Evolutionary conservation across 2,329 filamentous ascomycete species (phyloP).

Genomic region (Phaeosphaeria sp.): DNA sequence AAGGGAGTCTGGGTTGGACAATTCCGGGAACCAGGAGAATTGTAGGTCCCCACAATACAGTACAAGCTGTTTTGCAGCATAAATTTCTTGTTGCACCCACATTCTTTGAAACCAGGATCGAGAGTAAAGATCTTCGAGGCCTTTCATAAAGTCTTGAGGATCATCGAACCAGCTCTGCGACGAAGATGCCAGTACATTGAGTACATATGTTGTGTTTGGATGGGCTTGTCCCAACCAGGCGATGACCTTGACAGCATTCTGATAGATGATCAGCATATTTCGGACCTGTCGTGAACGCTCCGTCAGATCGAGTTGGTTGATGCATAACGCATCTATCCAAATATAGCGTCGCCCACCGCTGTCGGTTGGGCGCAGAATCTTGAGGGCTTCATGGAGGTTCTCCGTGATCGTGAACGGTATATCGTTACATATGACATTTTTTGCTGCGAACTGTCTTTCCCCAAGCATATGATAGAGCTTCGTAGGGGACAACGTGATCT

Average conservation of each 20-base stretch:
- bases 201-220: neutral
- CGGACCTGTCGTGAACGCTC: neutral
- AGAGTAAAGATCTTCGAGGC: neutral
- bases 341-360: neutral
- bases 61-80: neutral
- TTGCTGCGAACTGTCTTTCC: neutral
- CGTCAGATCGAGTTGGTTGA: neutral
- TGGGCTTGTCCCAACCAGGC: neutral
- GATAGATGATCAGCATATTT: neutral
- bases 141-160: neutral
- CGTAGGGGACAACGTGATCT: neutral
- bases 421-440: neutral
- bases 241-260: neutral
- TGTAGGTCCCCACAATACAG: neutral
- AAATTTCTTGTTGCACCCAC: neutral
- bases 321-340: neutral
- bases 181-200: neutral
- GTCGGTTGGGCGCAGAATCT: neutral
- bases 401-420: neutral
- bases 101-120: neutral
- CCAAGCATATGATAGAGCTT: neutral
- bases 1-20: neutral
- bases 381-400: neutral
- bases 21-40: neutral
- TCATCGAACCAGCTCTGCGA: neutral